phyloP scores from a whole-genome alignment of 116 monocot species.

The Phalaenopsis hybrid region DNA sequence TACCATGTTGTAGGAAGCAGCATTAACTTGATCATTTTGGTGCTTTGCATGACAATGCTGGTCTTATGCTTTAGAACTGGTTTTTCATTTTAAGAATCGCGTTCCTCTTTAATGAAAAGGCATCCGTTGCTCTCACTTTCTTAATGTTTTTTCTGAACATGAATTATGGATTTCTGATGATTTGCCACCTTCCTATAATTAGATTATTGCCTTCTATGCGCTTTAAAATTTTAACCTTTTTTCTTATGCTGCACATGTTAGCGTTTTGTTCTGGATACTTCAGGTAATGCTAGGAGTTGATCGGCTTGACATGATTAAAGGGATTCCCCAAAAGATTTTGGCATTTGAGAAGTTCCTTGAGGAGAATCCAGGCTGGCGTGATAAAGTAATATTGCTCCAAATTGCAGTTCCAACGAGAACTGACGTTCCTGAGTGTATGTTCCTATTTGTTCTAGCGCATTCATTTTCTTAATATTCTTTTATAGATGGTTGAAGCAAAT shows the following conservation, averaged over 20 bases:
- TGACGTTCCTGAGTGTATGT: constrained; percentile 92
- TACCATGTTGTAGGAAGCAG: no score
- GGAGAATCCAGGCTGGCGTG: constrained; percentile 76
- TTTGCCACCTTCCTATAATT: background rate
- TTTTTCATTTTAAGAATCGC: background rate
- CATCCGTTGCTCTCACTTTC: background rate
- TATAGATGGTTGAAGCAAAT: background rate
- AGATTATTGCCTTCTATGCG: constrained; percentile 1
- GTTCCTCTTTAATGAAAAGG: background rate
- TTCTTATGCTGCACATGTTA: background rate
- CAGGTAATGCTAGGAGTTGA: constrained; percentile 98
- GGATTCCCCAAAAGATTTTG: constrained; percentile 96
- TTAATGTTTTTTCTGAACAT: background rate
- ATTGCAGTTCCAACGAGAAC: constrained; percentile 98
- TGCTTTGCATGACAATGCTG: no score
- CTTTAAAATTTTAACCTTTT: background rate
- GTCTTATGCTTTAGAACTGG: no score
- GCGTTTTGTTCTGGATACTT: background rate
- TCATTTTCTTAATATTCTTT: background rate
- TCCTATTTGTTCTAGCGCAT: background rate
- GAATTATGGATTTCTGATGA: background rate
- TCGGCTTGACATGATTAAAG: constrained; percentile 97
- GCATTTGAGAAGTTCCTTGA: constrained; percentile 99
- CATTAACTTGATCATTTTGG: no score
- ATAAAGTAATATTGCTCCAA: constrained; percentile 92